phyloP scores from a whole-genome alignment of 1,284 basidiomycete species.

The Caloboletus firmus region DNA sequence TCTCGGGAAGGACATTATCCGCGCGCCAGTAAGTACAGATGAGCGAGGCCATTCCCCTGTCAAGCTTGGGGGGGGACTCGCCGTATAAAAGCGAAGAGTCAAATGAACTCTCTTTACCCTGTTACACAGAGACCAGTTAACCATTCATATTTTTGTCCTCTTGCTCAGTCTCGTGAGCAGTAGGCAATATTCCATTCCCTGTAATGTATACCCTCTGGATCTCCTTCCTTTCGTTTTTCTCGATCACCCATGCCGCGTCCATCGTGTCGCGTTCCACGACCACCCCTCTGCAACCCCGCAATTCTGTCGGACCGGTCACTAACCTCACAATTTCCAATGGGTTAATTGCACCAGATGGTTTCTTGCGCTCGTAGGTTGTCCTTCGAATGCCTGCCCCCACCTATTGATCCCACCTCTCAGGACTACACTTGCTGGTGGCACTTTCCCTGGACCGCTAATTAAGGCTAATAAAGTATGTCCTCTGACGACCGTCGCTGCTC shows the following conservation, averaged over 20 bases:
- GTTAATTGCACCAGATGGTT: constrained; percentile 43
- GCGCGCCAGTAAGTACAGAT: no score
- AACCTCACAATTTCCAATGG: constrained; percentile 38
- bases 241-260: constrained; percentile 15
- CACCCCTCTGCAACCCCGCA: neutral
- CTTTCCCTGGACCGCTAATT: constrained; percentile 41
- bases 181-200: neutral
- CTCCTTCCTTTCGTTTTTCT: constrained; percentile 5
- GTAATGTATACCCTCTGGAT: constrained; percentile 12
- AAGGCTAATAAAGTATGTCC: constrained; percentile 30
- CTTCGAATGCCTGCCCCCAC: neutral
- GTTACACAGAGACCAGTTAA: neutral
- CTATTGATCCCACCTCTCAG: constrained; percentile 10
- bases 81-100: constrained; percentile 7
- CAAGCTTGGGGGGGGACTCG: no score
- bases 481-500: neutral
- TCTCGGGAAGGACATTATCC: neutral
- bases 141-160: neutral
- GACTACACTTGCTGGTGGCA: constrained; percentile 30
- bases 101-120: neutral
- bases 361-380: constrained; percentile 35
- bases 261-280: constrained; percentile 18
- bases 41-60: neutral
- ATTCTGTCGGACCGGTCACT: constrained; percentile 31
- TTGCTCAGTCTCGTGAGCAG: constrained; percentile 1